Base-by-base conservation (phyloP, 768 basidiomycete species). In the Lactarius akahatsu region DNA sequence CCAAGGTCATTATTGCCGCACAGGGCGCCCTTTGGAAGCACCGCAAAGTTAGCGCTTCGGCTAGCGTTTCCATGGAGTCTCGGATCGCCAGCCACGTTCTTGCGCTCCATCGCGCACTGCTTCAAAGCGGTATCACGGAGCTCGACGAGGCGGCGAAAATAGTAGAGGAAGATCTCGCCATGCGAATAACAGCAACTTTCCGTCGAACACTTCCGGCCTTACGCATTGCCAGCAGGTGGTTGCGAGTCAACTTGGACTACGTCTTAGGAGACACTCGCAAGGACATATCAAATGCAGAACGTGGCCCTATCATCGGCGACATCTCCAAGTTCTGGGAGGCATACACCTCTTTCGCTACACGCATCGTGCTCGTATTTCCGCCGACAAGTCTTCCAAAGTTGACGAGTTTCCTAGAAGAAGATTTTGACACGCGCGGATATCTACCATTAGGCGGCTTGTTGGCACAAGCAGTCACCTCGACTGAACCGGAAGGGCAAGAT, bases 181-280 rank as follows among this genome's bases (percentile, higher is more conserved):
- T 90, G 75, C 82, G 84, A 28, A 97, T 99, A 72, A 90, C 91
- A 1, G 95, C 95, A 1, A 83, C 85, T 15, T 90, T 98, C 67
- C 82, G 96, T 57, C 84, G 97, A 34, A 89, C 90, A 6, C 79
- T 98, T 7, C 95, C 95, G 5, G 89, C 92, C 7, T 78, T 98
- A 40, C 86, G 96, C 23, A 88, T 98, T 63, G 86, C 89, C 5
- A 88, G 88, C 72, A 96, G 94, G 74, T 99, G 97, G 97, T 75
- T 98, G 15, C 80, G 83, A 36, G 86, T 86, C 4, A 93, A 98
- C 74, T 76, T 84, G 66, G 61, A 62, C 62, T 69, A 66, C 64
- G 38, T 70, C 41, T 30, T 69, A 40, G 69, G 62, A 47, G 41
- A 32, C 15, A 64, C 60, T 61, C 62, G 61, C 61, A 66, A 30